Base-by-base conservation (phyloP, 306 rosid species). In the Calophaca sinica region DNA sequence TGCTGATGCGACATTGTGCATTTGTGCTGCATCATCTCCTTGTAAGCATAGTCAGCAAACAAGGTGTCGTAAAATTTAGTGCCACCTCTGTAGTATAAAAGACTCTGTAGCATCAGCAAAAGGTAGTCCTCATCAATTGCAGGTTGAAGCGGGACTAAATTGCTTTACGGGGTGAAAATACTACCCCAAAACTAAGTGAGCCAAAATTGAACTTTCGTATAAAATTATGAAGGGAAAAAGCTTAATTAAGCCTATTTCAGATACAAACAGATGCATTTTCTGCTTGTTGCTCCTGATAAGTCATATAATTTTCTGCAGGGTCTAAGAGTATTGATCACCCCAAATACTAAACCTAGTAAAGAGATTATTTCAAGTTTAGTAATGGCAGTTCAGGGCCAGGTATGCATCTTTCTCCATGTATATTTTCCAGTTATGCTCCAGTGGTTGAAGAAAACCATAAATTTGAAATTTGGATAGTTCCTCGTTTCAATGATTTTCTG, bases 311-410 rank as follows among this genome's bases (percentile, higher is more conserved):
- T 62, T 81, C 69, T 84, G 76, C 86, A 92, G 99, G 99, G 91
- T 74, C 84, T 81, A 73, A 88, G 84, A 81, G 97, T 92, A 68
- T 85, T 90, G 83, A 78, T 90, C 84, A 96, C 98, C 72, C 89
- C 93, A 70, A 92, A 81, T 75, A 86, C 90, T 51, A 92, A 92
- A 75, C 99, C 99, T 12, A 88, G 92, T 70, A 90, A 75, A 83
- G 99, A 88, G 76, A 84, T 79, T 26, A 75, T 96, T 67, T 86
- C 90, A 50, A 83, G 81, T 45, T 85, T 96, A 86, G 92, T 88
- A 11, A 89, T 75, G 77, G 91, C 94, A 46, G 96, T 96, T 58
- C 85, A 79, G 57, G 99, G 99, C 41, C 89, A 90, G 91, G 99
- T 92, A 80, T 62, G 70, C 58, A 57, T 48, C 72, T 81, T 49